Percentiles rank a stretch among this genome's conserved stretches.
These are phyloP conservation scores for Amaranthus tricolor DNA, from an alignment of 179 eudicot genomes.

Conservation along the genomic window DNA sequence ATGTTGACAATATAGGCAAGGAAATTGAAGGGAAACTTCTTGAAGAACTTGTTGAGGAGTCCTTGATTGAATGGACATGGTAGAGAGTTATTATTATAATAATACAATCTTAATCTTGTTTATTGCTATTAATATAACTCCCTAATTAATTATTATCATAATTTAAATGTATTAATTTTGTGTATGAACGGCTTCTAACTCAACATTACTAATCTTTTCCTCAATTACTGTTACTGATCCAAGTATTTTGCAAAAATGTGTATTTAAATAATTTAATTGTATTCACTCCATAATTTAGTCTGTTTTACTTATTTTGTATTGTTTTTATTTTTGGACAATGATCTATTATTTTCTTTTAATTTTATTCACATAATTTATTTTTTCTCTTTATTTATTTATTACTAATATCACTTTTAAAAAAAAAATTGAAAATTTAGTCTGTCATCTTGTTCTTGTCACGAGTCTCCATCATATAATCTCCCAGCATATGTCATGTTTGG, in stretches of 20 bases:
- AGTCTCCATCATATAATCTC: background rate
- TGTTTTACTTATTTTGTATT: too few relatives aligned
- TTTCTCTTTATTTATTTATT: too few relatives aligned
- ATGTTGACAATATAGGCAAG: conserved; percentile 51
- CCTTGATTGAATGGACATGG: conserved; percentile 55
- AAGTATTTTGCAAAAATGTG: too few relatives aligned
- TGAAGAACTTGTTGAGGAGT: conserved; percentile 74
- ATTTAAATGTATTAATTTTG: conserved; percentile 12
- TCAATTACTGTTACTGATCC: background rate
- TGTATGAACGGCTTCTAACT: conserved; percentile 27
- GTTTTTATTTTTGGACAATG: too few relatives aligned
- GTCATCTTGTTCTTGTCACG: conserved; percentile 1
- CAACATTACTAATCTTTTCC: conserved; percentile 26
- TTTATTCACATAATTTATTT: too few relatives aligned
- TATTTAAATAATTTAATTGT: too few relatives aligned
- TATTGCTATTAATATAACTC: conserved; percentile 8
- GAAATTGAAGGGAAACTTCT: conserved; percentile 74
- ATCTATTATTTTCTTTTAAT: too few relatives aligned
- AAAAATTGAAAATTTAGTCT: too few relatives aligned
- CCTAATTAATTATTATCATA: conserved; percentile 17
- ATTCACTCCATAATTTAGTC: too few relatives aligned
- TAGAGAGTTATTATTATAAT: conserved; percentile 21
- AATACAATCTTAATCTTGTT: background rate
- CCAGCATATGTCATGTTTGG: conserved; percentile 15
- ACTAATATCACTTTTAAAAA: too few relatives aligned